These are phyloP conservation scores for Stereocaulon alpinum DNA, from an alignment of 495 filamentous ascomycete species.

Conservation along the genomic window DNA sequence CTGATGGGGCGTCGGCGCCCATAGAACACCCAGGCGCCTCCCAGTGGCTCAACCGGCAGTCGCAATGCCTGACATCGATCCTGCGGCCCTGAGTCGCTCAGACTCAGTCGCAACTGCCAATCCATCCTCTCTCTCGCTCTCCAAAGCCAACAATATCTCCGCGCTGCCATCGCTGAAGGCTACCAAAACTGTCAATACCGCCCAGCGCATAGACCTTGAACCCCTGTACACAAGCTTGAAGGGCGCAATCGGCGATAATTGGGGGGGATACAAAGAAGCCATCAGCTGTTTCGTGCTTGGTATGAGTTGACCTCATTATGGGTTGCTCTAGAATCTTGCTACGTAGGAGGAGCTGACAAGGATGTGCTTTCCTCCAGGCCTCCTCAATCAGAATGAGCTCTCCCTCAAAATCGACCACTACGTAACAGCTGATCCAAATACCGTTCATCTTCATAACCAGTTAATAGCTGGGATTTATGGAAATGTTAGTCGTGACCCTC, in stretches of 20 bases:
- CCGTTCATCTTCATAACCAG: constrained; percentile 81
- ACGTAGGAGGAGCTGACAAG: constrained; percentile 2
- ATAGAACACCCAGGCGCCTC: constrained; percentile 20
- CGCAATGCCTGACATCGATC: constrained; percentile 75
- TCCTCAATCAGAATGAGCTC: constrained; percentile 77
- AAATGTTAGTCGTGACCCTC: constrained; percentile 79
- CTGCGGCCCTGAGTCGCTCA: constrained; percentile 67
- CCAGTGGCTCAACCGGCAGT: constrained; percentile 28
- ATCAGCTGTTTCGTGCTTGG: constrained; percentile 72
- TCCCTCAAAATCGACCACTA: constrained; percentile 63
- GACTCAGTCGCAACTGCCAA: constrained; percentile 50
- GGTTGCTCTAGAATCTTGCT: constrained; percentile 1
- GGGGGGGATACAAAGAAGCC: constrained; percentile 79
- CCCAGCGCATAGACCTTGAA: constrained; percentile 82
- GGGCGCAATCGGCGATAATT: constrained; percentile 68
- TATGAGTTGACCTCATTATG: constrained; percentile 31
- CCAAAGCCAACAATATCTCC: constrained; percentile 33
- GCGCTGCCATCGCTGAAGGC: constrained; percentile 44
- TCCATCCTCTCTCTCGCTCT: constrained; percentile 49
- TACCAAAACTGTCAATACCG: constrained; percentile 51
- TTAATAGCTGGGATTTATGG: constrained; percentile 75
- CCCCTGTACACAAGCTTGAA: constrained; percentile 83
- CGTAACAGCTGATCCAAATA: constrained; percentile 57
- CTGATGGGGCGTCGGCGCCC: constrained; percentile 23
- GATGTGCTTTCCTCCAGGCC: constrained; percentile 40